These are phyloP conservation scores for carrot (Daucus carota) DNA, from an alignment of 129 eudicot species.

Conservation along the genomic window DH1_v3.0 NC_030382.2:10971001-10971500, in stretches of 20 bases:
- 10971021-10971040: not conserved
- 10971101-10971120: not conserved
- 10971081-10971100: not conserved
- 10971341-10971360: constrained; percentile 28
- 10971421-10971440: constrained; percentile 17
- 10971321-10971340: constrained; percentile 21
- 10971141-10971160: constrained; percentile 19
- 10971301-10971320: constrained; percentile 11
- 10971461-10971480: constrained; percentile 24
- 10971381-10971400: constrained; percentile 11
- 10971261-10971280: constrained; percentile 40
- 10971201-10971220: constrained; percentile 41
- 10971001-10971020: not conserved
- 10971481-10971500: not conserved
- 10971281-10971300: constrained; percentile 26
- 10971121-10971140: not conserved
- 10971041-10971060: not conserved
- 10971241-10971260: constrained; percentile 32
- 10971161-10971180: not conserved
- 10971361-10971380: constrained; percentile 18
- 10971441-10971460: constrained; percentile 5
- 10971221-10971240: constrained; percentile 24
- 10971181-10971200: constrained; percentile 21
- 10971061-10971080: not conserved
- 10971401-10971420: constrained; percentile 19